A percentile compares a stretch with the other conserved stretches of the same genome.
These are phyloP conservation scores for Cunninghamia lanceolata DNA, from an alignment of 75 land plant species.

Conservation along the genomic window DNA sequence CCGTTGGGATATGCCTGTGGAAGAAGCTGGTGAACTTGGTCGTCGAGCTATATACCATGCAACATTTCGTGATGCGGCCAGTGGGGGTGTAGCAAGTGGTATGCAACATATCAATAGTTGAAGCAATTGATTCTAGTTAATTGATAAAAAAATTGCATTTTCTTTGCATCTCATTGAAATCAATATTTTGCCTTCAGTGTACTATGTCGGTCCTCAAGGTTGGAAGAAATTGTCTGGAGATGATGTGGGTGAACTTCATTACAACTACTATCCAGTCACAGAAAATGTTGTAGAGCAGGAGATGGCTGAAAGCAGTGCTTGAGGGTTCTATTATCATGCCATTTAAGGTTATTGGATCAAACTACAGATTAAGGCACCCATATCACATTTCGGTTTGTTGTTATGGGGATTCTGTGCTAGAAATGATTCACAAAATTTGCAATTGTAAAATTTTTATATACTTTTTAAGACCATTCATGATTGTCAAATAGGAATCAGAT, in stretches of 20 bases:
- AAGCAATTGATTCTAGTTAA: not conserved
- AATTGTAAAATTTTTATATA: not conserved
- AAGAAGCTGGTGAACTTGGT: slow-evolving; percentile 90
- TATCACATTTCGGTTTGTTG: not conserved
- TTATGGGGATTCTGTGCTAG: not conserved
- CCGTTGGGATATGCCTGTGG: slow-evolving; percentile 73
- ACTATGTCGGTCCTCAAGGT: slow-evolving; percentile 82
- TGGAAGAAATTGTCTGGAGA: slow-evolving; percentile 95
- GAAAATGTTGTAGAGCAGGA: slow-evolving; percentile 68
- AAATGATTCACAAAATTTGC: not conserved
- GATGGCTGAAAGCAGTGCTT: slow-evolving; percentile 57
- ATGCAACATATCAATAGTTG: slow-evolving; percentile 10
- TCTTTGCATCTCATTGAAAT: not conserved
- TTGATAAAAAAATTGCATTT: not conserved
- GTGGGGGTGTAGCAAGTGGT: slow-evolving; percentile 99
- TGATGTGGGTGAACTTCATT: slow-evolving; percentile 91
- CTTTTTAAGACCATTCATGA: not conserved
- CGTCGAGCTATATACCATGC: slow-evolving; percentile 95
- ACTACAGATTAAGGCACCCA: not conserved
- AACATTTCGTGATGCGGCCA: slow-evolving; percentile 95
- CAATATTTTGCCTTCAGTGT: slow-evolving; percentile 44
- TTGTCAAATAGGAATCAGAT: not conserved
- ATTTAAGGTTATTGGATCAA: not conserved
- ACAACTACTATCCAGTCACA: slow-evolving; percentile 73
- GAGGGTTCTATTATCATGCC: not conserved